Percentiles rank a stretch among this genome's conserved stretches.
phyloP scores from a whole-genome alignment of 179 eudicot species.

The Patellifolia procumbens region DNA sequence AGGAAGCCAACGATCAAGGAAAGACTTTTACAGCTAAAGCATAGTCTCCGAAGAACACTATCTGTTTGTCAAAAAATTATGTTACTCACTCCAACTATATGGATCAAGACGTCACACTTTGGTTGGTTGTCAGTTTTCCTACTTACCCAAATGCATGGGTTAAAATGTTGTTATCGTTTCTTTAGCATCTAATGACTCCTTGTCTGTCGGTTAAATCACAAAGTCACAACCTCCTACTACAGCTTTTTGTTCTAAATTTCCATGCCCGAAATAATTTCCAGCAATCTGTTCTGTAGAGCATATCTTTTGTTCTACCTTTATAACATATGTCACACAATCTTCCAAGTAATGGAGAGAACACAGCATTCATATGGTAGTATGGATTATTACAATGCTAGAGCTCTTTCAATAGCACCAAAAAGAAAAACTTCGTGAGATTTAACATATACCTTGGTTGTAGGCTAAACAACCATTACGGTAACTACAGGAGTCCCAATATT shows the following conservation, averaged over 20 bases:
- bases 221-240: background rate
- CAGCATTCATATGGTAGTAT: background rate
- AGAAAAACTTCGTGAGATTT: background rate
- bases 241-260: too few species aligned
- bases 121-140: too few species aligned
- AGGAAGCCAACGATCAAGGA: background rate
- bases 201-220: background rate
- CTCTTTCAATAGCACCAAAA: background rate
- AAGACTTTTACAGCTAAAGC: background rate
- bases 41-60: background rate
- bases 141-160: too few species aligned
- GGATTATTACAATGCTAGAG: background rate
- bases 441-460: slow-evolving; percentile 72
- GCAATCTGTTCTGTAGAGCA: background rate
- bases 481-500: slow-evolving; percentile 92
- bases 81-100: background rate
- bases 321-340: background rate
- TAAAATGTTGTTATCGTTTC: background rate
- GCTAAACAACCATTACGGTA: slow-evolving; percentile 62
- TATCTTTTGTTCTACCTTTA: background rate
- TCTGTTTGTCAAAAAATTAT: background rate
- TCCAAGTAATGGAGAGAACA: background rate
- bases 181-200: background rate
- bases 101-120: background rate
- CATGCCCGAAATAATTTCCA: too few species aligned